These are phyloP conservation scores for Berkeleyomyces basicola DNA, from an alignment of 2,329 filamentous ascomycete genomes.

Conservation along the genomic window DNA sequence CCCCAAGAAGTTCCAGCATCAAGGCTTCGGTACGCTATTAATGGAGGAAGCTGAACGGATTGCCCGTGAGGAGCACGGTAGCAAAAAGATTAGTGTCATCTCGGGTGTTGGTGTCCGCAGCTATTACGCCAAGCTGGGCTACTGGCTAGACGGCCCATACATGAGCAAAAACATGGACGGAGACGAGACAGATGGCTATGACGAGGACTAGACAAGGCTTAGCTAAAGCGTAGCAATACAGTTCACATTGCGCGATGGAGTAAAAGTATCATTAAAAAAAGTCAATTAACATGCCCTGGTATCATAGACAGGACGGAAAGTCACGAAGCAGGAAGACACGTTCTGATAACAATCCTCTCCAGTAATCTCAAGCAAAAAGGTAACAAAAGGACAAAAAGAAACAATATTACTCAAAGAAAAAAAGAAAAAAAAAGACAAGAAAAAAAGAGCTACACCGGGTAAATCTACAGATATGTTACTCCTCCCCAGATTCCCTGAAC, in stretches of 20 bases:
- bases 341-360: not conserved
- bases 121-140: conserved; percentile 87
- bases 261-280: not conserved
- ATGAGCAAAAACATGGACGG: conserved; percentile 35
- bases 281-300: not conserved
- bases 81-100: conserved; percentile 88
- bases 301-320: conserved; percentile 1
- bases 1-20: conserved; percentile 93
- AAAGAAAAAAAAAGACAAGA: not conserved
- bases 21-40: conserved; percentile 84
- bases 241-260: not conserved
- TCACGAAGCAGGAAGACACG: not conserved
- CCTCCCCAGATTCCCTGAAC: not conserved
- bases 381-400: conserved; percentile 2
- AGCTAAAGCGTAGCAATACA: no score
- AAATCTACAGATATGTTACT: not conserved
- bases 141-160: conserved; percentile 83
- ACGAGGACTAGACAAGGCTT: not conserved
- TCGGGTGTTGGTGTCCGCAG: conserved; percentile 93
- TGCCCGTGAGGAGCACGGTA: conserved; percentile 83
- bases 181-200: conserved; percentile 6
- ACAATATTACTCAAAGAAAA: conserved; percentile 7
- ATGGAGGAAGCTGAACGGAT: conserved; percentile 99
- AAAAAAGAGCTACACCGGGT: not conserved
- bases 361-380: not conserved